Base-by-base conservation (phyloP, 495 filamentous ascomycete genomes). In the Margaritispora aquatica region DNA sequence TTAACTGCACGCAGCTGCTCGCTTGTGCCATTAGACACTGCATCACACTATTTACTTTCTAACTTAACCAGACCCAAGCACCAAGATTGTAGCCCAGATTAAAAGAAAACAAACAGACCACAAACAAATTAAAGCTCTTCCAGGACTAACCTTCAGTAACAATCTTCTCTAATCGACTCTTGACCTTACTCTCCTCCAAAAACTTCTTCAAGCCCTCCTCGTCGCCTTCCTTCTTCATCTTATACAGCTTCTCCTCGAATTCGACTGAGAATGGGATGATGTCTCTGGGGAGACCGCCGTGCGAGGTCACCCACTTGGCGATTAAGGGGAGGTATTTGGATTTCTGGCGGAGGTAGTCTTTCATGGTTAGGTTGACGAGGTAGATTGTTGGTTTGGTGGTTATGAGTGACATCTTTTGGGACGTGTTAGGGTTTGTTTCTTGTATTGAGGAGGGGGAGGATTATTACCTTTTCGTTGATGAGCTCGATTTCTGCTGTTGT, bases 301-400 rank as follows among this genome's bases (percentile, higher is more conserved):
- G 69, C 19, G 31, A 62, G 21, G 59, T 66, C 1, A 72, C 67
- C 70, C 69, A 72, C 47, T 67, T 62, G 23, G 61, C 63, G 51
- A 72, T 69, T 19, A 54, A 47, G 2, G 63, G 59, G 15, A 72
- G 67, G 47, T 70, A 70, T 62, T 72, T 72, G 65, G 61, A 61
- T 58, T 72, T 71, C 55, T 71, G 69, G 17, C 67, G 62, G 19
- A 71, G 57, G 59, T 71, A 71, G 62, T 71, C 70, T 59, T 69
- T 69, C 68, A 68, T 69, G 0, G 64, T 66, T 26, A 72, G 65
- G 54, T 72, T 72, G 0, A 72, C 64, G 46, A 72, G 65, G 62
- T 72, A 72, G 63, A 72, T 64, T 44, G 58, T 55, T 21, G 70
- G 70, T 53, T 72, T 70, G 20, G 68, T 69, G 5, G 68, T 70